Conservation (phyloP, 495 filamentous ascomycete species). For the Zalerion maritima region DNA sequence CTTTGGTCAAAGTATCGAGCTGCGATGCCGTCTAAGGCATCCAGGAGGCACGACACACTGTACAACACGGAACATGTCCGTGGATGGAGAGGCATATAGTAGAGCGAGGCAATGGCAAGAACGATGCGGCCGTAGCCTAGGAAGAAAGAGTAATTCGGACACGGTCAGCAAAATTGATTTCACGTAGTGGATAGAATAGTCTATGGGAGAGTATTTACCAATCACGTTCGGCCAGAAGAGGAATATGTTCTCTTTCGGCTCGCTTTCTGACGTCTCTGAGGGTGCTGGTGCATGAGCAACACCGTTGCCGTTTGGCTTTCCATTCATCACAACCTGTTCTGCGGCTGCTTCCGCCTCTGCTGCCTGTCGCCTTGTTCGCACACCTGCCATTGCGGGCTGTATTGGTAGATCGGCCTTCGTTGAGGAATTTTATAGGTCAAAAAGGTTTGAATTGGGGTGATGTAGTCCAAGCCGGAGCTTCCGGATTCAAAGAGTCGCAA, state of each 20-base stretch:
- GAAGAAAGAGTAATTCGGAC: not conserved
- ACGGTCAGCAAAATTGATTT: slow-evolving; percentile 5
- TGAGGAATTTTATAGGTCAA: too few species aligned
- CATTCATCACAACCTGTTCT: slow-evolving; percentile 2
- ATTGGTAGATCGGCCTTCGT: too few species aligned
- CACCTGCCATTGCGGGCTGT: slow-evolving; percentile 16
- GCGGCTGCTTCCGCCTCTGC: slow-evolving; percentile 14
- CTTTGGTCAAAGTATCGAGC: slow-evolving; percentile 80
- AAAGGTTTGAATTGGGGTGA: too few species aligned
- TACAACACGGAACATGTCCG: slow-evolving; percentile 88
- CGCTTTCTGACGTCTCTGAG: slow-evolving; percentile 10
- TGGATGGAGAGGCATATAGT: slow-evolving; percentile 96
- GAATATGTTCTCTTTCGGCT: slow-evolving; percentile 70
- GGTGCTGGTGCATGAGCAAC: slow-evolving; percentile 11
- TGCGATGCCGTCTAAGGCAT: slow-evolving; percentile 84
- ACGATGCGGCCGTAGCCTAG: slow-evolving; percentile 79
- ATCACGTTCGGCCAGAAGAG: slow-evolving; percentile 92
- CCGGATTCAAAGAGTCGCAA: too few species aligned
- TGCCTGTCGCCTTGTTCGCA: slow-evolving; percentile 19
- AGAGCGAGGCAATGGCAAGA: slow-evolving; percentile 80
- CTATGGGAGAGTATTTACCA: slow-evolving; percentile 37
- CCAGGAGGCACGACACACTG: slow-evolving; percentile 80
- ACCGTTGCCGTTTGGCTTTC: slow-evolving; percentile 14
- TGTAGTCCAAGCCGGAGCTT: too few species aligned
- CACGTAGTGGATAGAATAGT: not conserved